Percentiles rank a stretch among this genome's conserved stretches.
Conservation (phyloP, 495 filamentous ascomycete genomes). For the Filosporella fistucella region DNA sequence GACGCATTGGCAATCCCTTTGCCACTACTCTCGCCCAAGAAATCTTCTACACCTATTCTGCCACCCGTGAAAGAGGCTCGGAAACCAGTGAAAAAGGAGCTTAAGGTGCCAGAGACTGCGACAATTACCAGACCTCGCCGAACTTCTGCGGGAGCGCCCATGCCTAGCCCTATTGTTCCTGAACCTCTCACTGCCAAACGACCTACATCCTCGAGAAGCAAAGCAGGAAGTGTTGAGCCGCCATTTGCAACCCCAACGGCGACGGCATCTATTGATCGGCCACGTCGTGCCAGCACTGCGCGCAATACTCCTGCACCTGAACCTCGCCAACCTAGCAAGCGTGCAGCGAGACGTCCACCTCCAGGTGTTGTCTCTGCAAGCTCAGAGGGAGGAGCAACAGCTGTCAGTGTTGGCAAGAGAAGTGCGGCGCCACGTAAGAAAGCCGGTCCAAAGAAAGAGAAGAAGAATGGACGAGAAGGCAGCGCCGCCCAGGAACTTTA, state of each 20-base stretch:
- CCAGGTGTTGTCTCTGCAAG: constrained; percentile 69
- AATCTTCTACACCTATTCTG: constrained; percentile 48
- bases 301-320: constrained; percentile 46
- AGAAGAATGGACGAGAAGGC: constrained; percentile 30
- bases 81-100: constrained; percentile 28
- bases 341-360: constrained; percentile 60
- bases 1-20: constrained; percentile 21
- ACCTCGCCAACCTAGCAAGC: constrained; percentile 27
- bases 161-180: constrained; percentile 11
- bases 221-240: constrained; percentile 46
- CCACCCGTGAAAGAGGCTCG: constrained; percentile 40
- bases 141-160: constrained; percentile 6
- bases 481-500: constrained; percentile 39
- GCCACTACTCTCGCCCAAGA: constrained; percentile 35
- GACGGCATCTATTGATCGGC: constrained; percentile 41
- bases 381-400: constrained; percentile 67
- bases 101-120: constrained; percentile 22
- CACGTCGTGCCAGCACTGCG: constrained; percentile 51
- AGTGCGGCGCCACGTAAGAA: constrained; percentile 72
- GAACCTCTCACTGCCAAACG: constrained; percentile 16
- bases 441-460: constrained; percentile 46
- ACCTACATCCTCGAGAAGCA: constrained; percentile 41
- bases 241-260: constrained; percentile 26
- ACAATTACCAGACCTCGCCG: constrained; percentile 13
- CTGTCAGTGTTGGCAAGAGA: constrained; percentile 72